A percentile compares a stretch with the other conserved stretches of the same genome.
These are phyloP conservation scores for Trichosporon sp. DNA, from an alignment of 1,284 basidiomycete genomes.

Conservation along the genomic window DNA sequence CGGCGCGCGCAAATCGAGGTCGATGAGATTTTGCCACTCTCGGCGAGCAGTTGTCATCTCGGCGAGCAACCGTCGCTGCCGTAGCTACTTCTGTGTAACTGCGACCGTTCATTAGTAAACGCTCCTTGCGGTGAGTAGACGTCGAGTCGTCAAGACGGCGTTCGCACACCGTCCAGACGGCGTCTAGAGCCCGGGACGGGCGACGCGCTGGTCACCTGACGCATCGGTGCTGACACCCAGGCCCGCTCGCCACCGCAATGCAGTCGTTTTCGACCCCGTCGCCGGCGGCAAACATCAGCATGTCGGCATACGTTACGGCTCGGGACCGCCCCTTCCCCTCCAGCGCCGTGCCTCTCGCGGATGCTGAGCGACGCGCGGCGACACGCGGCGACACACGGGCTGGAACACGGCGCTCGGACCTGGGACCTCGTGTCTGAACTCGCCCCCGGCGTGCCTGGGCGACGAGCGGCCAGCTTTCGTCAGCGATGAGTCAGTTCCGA, in stretches of 20 bases:
- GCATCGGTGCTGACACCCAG: background rate
- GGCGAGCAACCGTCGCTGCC: too few relatives aligned
- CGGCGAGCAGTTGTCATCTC: too few relatives aligned
- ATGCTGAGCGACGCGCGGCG: background rate
- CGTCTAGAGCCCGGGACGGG: too few relatives aligned
- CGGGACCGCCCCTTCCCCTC: background rate
- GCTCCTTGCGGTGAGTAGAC: too few relatives aligned
- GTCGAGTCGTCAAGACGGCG: too few relatives aligned
- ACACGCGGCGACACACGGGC: too few relatives aligned
- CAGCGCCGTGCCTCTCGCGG: background rate
- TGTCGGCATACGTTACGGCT: background rate
- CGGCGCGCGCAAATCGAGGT: too few relatives aligned
- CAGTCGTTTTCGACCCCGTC: background rate
- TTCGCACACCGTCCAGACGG: background rate
- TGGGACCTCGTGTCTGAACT: background rate
- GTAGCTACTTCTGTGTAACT: too few relatives aligned
- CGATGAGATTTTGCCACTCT: too few relatives aligned
- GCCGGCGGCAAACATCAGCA: background rate
- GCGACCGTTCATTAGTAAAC: too few relatives aligned
- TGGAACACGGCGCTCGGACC: background rate
- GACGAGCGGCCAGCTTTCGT: background rate
- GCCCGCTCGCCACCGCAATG: background rate
- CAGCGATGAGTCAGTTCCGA: background rate
- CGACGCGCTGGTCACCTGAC: background rate
- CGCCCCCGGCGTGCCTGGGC: background rate